Base-by-base conservation (phyloP, 495 filamentous ascomycete species). In the Cercophora scortea region DNA sequence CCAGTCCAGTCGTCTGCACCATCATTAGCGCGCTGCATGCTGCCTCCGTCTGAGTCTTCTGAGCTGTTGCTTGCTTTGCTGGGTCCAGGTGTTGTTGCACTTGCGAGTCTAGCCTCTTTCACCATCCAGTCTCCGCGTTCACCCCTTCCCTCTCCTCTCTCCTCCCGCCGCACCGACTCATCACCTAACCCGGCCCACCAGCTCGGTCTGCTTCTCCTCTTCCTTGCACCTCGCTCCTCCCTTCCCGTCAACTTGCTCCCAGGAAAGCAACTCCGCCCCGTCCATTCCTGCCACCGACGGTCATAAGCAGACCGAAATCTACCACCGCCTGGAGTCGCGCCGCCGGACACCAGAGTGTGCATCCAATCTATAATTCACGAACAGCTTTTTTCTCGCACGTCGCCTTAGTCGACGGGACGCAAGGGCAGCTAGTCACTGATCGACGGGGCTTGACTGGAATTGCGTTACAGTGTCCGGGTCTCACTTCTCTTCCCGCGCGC, bases 1-100 rank as follows among this genome's bases (percentile, higher is more conserved):
- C 62, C 62, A 38, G 50, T 55, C 56, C 51, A 60, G 63, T 60
- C 61, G 51, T 25, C 25, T 25, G 61, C 47, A 57, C 53, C 58
- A 61, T 55, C 49, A 57, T 61, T 68, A 66, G 63, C 61, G 62
- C 52, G 59, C 60, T 66, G 65, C 65, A 66, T 51, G 51, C 58
- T 59, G 61, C 53, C 63, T 62, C 63, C 62, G 61, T 68, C 60
- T 57, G 53, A 55, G 54, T 32, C 49, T 50, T 45, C 38, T 59
- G 53, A 25, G 33, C 32, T 50, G 52, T 17, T 45, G 52, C 47
- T 32, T 53, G 35, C 43, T 40, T 40, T 32, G 42, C 25, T 25
- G 25, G 25, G 25, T 25, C 25, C 25, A 25, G 55, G 17, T 50
- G 32, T 18, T 50, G 46, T 45, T 44, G 45, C 48, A 43, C 47